Percentiles rank a stretch among this genome's conserved stretches.
These are phyloP conservation scores for Zangia roseola DNA, from an alignment of 768 basidiomycete species.

Conservation along the genomic window DNA sequence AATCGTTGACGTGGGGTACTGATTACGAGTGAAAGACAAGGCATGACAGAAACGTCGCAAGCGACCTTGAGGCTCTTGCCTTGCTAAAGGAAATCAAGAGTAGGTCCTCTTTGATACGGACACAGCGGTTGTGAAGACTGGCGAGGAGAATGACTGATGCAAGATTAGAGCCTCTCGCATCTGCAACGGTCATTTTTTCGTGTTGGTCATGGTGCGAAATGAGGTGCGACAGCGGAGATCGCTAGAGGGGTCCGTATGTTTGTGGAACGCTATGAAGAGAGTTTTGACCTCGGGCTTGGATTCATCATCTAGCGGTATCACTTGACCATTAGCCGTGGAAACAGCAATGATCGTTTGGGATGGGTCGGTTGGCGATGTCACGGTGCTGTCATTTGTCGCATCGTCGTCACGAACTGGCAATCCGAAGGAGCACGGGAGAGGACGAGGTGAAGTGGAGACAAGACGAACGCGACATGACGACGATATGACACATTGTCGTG, in stretches of 20 bases:
- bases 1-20: slow-evolving; percentile 63
- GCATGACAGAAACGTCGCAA: slow-evolving; percentile 90
- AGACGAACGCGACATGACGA: too few relatives aligned
- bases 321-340: slow-evolving; percentile 70
- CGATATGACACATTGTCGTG: too few relatives aligned
- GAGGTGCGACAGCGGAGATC: slow-evolving; percentile 74
- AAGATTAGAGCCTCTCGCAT: slow-evolving; percentile 88
- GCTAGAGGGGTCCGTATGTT: slow-evolving; percentile 46
- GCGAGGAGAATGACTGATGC: slow-evolving; percentile 92
- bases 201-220: slow-evolving; percentile 88
- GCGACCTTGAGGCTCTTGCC: slow-evolving; percentile 91
- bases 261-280: slow-evolving; percentile 80
- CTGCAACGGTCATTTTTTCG: slow-evolving; percentile 92
- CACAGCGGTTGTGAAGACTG: slow-evolving; percentile 83
- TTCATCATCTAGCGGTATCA: slow-evolving; percentile 65
- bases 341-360: too few relatives aligned
- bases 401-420: too few relatives aligned
- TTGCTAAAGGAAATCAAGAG: slow-evolving; percentile 92
- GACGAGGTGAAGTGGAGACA: too few relatives aligned
- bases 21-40: slow-evolving; percentile 82
- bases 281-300: slow-evolving; percentile 77
- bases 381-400: too few relatives aligned
- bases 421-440: too few relatives aligned
- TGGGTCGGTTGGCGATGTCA: too few relatives aligned
- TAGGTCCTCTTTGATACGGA: slow-evolving; percentile 90